Percentiles rank a stretch among this genome's conserved stretches.
Conservation (phyloP, 371 early-diverging fungal genomes). For the Mucor racemosus region DNA sequence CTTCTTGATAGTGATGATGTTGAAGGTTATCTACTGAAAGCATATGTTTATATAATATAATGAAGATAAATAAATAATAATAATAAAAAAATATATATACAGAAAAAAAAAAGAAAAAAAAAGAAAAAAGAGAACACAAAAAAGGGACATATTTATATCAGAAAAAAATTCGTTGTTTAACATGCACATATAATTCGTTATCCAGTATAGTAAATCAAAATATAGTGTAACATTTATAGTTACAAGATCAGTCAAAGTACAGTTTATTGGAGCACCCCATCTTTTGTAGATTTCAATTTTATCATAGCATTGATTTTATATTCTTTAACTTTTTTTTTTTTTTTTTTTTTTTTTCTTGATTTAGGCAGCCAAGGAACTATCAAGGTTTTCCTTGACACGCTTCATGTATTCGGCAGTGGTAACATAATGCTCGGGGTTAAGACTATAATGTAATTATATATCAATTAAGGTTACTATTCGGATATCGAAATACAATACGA, state of each 20-base stretch:
- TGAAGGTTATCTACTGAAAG: neutral
- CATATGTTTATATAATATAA: slow-evolving; percentile 1
- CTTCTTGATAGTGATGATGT: neutral
- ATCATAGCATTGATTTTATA: neutral
- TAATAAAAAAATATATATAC: neutral
- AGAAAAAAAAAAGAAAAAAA: neutral
- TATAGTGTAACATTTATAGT: slow-evolving; percentile 5
- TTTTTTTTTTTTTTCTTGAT: neutral
- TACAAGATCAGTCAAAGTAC: neutral
- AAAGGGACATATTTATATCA: slow-evolving; percentile 1
- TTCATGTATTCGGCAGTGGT: slow-evolving; percentile 82
- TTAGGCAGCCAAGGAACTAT: slow-evolving; percentile 31
- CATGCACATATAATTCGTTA: neutral
- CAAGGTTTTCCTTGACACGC: slow-evolving; percentile 69
- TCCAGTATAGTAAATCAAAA: neutral
- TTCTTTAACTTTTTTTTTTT: neutral
- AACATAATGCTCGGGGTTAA: slow-evolving; percentile 75
- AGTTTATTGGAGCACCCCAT: neutral
- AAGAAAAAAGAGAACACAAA: neutral
- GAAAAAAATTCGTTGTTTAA: slow-evolving; percentile 1
- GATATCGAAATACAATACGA: slow-evolving; percentile 10
- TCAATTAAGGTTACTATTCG: slow-evolving; percentile 12
- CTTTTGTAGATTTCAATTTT: neutral
- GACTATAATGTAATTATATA: slow-evolving; percentile 31
- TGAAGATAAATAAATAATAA: neutral